Evolutionary conservation across 768 basidiomycete genomes (phyloP).

Genomic region (Collybiopsis confluens): DNA sequence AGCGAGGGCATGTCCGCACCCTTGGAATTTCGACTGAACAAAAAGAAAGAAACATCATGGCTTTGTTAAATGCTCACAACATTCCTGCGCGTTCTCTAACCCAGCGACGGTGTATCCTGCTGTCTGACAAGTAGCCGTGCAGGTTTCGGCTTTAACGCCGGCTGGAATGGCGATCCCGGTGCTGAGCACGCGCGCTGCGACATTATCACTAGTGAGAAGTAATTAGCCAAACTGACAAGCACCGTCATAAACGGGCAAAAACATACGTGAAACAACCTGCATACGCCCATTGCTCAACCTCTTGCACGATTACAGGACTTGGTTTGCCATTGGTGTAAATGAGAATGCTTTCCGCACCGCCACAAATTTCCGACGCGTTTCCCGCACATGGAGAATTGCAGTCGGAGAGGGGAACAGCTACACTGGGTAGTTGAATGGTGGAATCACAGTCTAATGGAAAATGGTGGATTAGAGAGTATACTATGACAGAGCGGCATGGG

Average conservation of each 20-base stretch:
- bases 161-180: constrained; percentile 35
- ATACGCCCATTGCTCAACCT: constrained; percentile 50
- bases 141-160: constrained; percentile 45
- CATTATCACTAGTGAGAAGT: constrained; percentile 25
- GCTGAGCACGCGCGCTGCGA: constrained; percentile 28
- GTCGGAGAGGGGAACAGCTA: constrained; percentile 37
- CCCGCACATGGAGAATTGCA: constrained; percentile 54
- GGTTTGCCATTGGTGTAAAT: constrained; percentile 51
- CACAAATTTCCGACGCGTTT: constrained; percentile 49
- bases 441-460: constrained; percentile 61
- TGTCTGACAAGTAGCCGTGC: constrained; percentile 42
- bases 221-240: too few relatives aligned
- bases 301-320: constrained; percentile 45
- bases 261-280: constrained; percentile 63
- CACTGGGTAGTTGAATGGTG: constrained; percentile 43
- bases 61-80: constrained; percentile 37
- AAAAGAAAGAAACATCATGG: not conserved
- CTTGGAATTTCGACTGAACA: too few relatives aligned
- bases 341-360: constrained; percentile 46
- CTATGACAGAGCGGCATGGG: too few relatives aligned
- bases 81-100: constrained; percentile 42
- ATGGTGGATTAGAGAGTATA: constrained; percentile 9
- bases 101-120: constrained; percentile 39
- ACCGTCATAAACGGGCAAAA: too few relatives aligned
- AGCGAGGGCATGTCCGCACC: constrained; percentile 35